Base-by-base conservation (phyloP, 1,284 basidiomycete genomes). In the Ganoderma resinaceum region DNA sequence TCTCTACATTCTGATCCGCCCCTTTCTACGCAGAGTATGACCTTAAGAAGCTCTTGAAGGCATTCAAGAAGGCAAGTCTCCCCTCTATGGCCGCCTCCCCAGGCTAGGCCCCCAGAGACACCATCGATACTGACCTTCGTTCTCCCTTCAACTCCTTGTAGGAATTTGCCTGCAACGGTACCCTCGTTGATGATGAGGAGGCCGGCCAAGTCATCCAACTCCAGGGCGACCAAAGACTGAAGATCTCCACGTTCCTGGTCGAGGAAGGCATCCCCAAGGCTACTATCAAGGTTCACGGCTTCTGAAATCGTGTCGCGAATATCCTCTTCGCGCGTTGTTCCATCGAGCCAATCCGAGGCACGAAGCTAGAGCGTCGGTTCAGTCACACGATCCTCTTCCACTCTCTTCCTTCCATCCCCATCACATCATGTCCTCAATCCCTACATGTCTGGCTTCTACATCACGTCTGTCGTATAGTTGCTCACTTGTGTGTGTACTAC, bases 101-200 rank as follows among this genome's bases (percentile, higher is more conserved):
- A 33, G 18, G n/a, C 23, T 35, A 11, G 31, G 55, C 7, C 16
- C 55, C 55, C 2, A 35, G 7, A 57, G 11, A 31, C 42, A 26
- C 66, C 26, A 55, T 69, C 73, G 58, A 68, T 67, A 29, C 33
- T 59, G 42, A 31, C 29, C 7, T 26, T 18, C 20, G 63, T 64
- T 26, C 20, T 26, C 23, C 12, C 8, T 61, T 33, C 12, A 42
- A 5, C 40, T 43, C 26, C 26, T 3, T 23, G 29, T 78, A 98
- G 95, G 96, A 98, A 86, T 99, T 99, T 77, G 98, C 98, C 72
- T 99, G 98, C 88, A 99, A 99, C 85, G 98, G 98, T 74, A 98
- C 95, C 72, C 89, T 99, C 77, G 95, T 98, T 76, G 95, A 98
- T 73, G 96, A 98, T 85, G 94, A 95, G 82, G 96, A 98, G 84